A percentile compares a stretch with the other conserved stretches of the same genome.
Evolutionary conservation across 148 eudicot species (phyloP).

Genomic region (Tetragonia tetragonoides): DNA sequence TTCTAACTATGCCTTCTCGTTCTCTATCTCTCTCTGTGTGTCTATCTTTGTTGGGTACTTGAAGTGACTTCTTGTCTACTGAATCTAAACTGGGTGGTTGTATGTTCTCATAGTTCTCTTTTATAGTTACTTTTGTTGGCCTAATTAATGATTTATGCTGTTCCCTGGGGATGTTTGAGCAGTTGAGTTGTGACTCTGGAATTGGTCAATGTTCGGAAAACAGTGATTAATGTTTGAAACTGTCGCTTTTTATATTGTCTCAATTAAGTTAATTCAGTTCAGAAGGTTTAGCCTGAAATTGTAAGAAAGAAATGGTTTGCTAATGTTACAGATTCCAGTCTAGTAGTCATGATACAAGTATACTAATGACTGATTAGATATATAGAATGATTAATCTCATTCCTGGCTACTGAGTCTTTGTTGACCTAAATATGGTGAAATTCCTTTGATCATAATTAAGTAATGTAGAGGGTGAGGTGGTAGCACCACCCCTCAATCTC

Average conservation of each 20-base stretch:
- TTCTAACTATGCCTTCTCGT: not conserved
- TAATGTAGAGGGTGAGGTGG: no score
- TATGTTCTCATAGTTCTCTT: no score
- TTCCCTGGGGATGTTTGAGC: not conserved
- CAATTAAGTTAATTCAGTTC: not conserved
- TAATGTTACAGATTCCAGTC: not conserved
- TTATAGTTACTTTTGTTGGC: not conserved
- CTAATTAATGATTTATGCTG: not conserved
- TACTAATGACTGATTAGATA: slow-evolving; percentile 1
- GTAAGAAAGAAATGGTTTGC: not conserved
- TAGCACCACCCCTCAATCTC: no score
- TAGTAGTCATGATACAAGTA: not conserved
- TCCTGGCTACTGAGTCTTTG: not conserved
- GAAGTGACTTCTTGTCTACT: not conserved
- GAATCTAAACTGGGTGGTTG: not conserved
- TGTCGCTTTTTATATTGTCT: not conserved
- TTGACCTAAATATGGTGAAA: not conserved
- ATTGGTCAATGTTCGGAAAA: not conserved
- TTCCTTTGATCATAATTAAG: no score
- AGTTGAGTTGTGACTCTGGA: not conserved
- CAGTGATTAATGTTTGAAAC: not conserved
- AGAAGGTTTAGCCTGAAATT: no score
- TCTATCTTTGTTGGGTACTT: not conserved
- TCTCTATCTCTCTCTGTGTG: not conserved
- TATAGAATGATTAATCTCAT: not conserved